phyloP scores from a whole-genome alignment of 139 green algal genomes.

The Picochlorum sp. region DNA sequence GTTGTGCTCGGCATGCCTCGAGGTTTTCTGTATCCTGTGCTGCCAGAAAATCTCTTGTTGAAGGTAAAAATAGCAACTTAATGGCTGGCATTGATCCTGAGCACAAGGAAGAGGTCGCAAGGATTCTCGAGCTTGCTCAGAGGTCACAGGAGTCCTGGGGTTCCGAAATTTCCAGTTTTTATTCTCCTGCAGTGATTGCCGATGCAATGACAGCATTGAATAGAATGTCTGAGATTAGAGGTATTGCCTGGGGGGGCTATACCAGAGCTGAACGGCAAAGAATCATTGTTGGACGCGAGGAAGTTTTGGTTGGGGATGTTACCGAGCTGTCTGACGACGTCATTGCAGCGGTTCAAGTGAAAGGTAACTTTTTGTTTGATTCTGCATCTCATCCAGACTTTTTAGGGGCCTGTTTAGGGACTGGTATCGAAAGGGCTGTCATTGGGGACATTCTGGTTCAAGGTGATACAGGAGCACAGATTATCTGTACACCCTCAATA shows the following conservation, averaged over 20 bases:
- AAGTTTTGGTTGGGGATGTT: constrained; percentile 27
- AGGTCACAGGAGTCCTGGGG: constrained; percentile 26
- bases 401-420: constrained; percentile 61
- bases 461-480: constrained; percentile 64
- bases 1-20: constrained; percentile 39
- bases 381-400: constrained; percentile 70
- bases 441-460: constrained; percentile 67
- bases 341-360: constrained; percentile 53
- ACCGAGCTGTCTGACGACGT: constrained; percentile 4
- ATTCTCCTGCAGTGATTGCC: constrained; percentile 42
- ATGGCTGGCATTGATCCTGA: not conserved
- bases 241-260: constrained; percentile 58
- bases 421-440: constrained; percentile 43
- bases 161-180: constrained; percentile 31
- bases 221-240: constrained; percentile 30
- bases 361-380: constrained; percentile 69
- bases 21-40: not conserved
- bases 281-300: constrained; percentile 45
- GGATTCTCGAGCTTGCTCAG: constrained; percentile 53
- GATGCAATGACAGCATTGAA: constrained; percentile 36
- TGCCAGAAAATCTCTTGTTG: not conserved
- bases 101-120: not conserved
- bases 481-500: constrained; percentile 58
- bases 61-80: not conserved
- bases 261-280: constrained; percentile 46